These are phyloP conservation scores for Suillus subalutaceus DNA, from an alignment of 768 basidiomycete species.

Conservation along the genomic window DNA sequence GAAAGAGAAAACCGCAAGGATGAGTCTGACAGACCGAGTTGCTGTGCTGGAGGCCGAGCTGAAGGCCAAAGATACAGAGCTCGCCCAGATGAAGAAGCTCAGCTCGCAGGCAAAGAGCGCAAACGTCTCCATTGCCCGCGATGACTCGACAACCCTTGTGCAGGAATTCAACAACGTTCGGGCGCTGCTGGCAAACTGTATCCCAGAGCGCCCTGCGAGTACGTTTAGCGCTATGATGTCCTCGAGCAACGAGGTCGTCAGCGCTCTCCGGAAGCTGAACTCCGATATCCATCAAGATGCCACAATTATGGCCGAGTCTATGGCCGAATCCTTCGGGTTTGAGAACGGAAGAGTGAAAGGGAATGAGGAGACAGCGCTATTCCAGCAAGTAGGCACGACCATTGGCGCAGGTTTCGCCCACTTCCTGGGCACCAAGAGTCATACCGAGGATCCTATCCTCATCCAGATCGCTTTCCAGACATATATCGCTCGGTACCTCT, in stretches of 20 bases:
- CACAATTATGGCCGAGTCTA: slow-evolving; percentile 48
- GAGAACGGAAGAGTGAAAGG: slow-evolving; percentile 19
- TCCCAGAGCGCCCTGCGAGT: slow-evolving; percentile 48
- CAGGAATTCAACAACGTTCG: slow-evolving; percentile 25
- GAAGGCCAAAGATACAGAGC: slow-evolving; percentile 16
- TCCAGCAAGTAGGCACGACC: slow-evolving; percentile 19
- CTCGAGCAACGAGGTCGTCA: slow-evolving; percentile 49
- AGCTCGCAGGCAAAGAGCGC: slow-evolving; percentile 26
- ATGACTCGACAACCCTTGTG: slow-evolving; percentile 31
- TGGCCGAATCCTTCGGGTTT: slow-evolving; percentile 45
- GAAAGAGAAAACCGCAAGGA: slow-evolving; percentile 20
- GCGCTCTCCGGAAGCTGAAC: slow-evolving; percentile 48
- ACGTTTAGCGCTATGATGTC: slow-evolving; percentile 35
- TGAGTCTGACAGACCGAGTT: slow-evolving; percentile 10
- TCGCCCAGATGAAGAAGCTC: slow-evolving; percentile 16
- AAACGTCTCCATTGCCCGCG: slow-evolving; percentile 24
- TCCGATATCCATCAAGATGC: slow-evolving; percentile 51
- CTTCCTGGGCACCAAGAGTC: slow-evolving; percentile 31
- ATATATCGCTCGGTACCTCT: slow-evolving; percentile 27
- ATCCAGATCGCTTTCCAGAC: slow-evolving; percentile 41
- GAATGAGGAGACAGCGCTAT: slow-evolving; percentile 23
- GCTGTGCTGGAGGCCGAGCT: slow-evolving; percentile 4
- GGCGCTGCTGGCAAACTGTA: background rate
- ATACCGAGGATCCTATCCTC: slow-evolving; percentile 37
- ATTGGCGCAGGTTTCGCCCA: slow-evolving; percentile 29